A percentile compares a stretch with the other conserved stretches of the same genome.
These are phyloP conservation scores for Xerocomus brunneocitrinus DNA, from an alignment of 768 basidiomycete species.

Conservation along the genomic window DNA sequence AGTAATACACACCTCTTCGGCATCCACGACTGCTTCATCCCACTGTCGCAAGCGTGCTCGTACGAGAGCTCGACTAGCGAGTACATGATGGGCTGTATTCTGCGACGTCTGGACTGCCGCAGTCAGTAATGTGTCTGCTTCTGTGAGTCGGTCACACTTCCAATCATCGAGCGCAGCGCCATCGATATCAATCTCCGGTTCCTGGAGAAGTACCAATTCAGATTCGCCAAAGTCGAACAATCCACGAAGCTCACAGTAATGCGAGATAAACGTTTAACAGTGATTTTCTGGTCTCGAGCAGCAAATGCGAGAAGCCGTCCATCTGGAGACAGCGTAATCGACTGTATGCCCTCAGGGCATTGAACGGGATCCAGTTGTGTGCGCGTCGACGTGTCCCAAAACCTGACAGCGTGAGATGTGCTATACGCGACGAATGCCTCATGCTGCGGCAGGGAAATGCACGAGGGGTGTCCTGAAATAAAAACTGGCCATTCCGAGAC, in stretches of 20 bases:
- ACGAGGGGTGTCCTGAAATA: background rate
- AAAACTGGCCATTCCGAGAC: background rate
- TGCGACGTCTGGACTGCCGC: background rate
- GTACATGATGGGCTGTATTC: background rate
- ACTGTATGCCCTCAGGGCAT: background rate
- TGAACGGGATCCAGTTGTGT: background rate
- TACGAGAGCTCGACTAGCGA: conserved; percentile 6
- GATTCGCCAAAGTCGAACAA: too few species aligned
- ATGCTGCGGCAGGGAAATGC: conserved; percentile 2
- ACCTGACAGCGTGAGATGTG: background rate
- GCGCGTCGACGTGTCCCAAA: background rate
- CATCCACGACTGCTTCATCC: conserved; percentile 2
- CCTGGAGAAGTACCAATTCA: background rate
- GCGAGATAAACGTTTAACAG: background rate
- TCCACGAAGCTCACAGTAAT: background rate
- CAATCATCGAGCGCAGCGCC: background rate
- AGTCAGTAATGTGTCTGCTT: background rate
- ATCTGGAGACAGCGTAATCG: too few species aligned
- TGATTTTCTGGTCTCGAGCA: background rate
- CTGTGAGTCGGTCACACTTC: background rate
- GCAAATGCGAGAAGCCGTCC: too few species aligned
- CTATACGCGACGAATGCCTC: background rate
- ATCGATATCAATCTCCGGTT: background rate
- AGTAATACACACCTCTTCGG: background rate
- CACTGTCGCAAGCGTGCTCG: conserved; percentile 1